Conservation (phyloP, 2,329 filamentous ascomycete genomes). For the Aspergillus alliaceus region DNA sequence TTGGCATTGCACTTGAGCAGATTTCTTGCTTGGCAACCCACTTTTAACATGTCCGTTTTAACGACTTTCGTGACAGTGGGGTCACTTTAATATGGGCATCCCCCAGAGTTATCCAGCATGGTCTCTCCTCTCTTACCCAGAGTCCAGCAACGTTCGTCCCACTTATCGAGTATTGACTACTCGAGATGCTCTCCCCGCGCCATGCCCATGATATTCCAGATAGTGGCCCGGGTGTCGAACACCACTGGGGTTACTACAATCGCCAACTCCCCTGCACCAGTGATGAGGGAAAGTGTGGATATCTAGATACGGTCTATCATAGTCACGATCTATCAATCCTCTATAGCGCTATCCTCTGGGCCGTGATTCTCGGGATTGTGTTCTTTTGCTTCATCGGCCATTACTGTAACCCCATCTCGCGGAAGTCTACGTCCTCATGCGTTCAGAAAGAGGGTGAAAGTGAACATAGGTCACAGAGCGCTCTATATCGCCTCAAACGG, state of each 20-base stretch:
- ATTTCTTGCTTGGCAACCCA: constrained; percentile 12
- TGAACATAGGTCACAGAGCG: constrained; percentile 21
- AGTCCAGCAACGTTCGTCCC: background rate
- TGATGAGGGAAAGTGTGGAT: constrained; percentile 58
- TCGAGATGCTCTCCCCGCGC: constrained; percentile 9
- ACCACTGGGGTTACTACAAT: constrained; percentile 59
- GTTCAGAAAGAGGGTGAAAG: constrained; percentile 10
- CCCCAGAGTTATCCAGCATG: background rate
- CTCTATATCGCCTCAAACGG: constrained; percentile 31
- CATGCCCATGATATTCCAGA: constrained; percentile 2
- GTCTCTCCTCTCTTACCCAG: background rate
- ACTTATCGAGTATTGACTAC: background rate
- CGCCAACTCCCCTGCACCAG: constrained; percentile 58
- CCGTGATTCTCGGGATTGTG: constrained; percentile 51
- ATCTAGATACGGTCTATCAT: constrained; percentile 57
- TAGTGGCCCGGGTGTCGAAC: constrained; percentile 29
- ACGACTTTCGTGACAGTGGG: background rate
- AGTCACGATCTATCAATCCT: constrained; percentile 56
- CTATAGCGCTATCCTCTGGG: constrained; percentile 60
- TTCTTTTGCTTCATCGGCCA: constrained; percentile 42
- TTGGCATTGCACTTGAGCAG: constrained; percentile 12
- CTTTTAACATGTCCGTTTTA: background rate
- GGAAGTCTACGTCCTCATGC: background rate
- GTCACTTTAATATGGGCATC: background rate
- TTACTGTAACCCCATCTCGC: constrained; percentile 11